Percentiles rank a stretch among this genome's conserved stretches.
phyloP scores from a whole-genome alignment of 352 stramenopile genomes.

The Achlya hypogyna region DNA sequence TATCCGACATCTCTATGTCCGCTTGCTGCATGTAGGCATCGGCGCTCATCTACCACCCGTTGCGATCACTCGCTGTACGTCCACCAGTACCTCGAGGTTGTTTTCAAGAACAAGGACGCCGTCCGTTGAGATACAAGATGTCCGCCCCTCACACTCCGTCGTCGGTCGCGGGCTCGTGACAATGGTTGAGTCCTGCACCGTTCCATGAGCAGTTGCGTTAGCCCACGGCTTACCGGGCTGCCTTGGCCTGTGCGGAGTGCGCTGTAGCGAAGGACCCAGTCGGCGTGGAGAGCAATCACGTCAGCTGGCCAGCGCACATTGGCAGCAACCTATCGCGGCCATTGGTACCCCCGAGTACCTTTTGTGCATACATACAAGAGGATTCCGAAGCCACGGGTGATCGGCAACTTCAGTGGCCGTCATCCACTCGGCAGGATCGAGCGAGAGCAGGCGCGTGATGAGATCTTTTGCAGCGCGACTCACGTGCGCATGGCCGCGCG shows the following conservation, averaged over 20 bases:
- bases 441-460: conserved; percentile 44
- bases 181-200: conserved; percentile 17
- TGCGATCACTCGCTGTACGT: neutral
- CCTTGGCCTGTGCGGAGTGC: conserved; percentile 28
- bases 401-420: conserved; percentile 43
- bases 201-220: neutral
- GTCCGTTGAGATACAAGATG: conserved; percentile 70
- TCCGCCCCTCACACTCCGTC: conserved; percentile 26
- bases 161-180: conserved; percentile 10
- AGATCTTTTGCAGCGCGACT: conserved; percentile 66
- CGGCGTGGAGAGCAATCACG: conserved; percentile 11
- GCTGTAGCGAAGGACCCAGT: conserved; percentile 2
- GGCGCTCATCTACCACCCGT: conserved; percentile 27
- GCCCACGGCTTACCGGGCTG: neutral
- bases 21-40: conserved; percentile 75
- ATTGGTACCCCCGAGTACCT: neutral
- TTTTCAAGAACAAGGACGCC: conserved; percentile 24
- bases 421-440: conserved; percentile 36
- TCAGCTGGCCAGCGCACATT: conserved; percentile 36
- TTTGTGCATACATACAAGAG: neutral
- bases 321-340: conserved; percentile 29
- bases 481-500: conserved; percentile 22
- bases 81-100: neutral
- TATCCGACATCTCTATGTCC: conserved; percentile 13
- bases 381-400: conserved; percentile 52